A percentile compares a stretch with the other conserved stretches of the same genome.
These are phyloP conservation scores for Arachnomyces sp. DNA, from an alignment of 2,329 filamentous ascomycete genomes.

Conservation along the genomic window DNA sequence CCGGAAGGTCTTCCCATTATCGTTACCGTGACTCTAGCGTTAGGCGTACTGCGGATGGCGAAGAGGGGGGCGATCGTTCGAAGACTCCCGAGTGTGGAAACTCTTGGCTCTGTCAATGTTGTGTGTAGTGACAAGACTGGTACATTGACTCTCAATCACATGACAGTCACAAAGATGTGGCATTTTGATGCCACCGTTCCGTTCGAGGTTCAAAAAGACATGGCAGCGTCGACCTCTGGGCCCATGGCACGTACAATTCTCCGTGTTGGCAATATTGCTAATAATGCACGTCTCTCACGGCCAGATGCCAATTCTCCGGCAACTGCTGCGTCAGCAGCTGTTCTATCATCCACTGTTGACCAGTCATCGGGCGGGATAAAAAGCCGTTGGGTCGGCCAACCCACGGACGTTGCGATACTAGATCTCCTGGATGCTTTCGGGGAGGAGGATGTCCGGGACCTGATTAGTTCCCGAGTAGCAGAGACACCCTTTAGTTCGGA, in stretches of 20 bases:
- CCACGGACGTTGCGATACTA: conserved; percentile 93
- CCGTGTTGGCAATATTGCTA: conserved; percentile 91
- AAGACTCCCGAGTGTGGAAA: conserved; percentile 93
- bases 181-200: conserved; percentile 64
- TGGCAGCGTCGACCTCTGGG: conserved; percentile 52
- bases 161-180: conserved; percentile 97
- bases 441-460: conserved; percentile 83
- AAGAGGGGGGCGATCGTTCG: conserved; percentile 91
- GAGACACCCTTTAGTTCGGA: conserved; percentile 97
- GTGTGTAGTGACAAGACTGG: conserved; percentile 98
- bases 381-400: conserved; percentile 92
- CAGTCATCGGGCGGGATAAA: conserved; percentile 54
- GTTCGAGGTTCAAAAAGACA: conserved; percentile 50
- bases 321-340: conserved; percentile 64
- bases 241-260: conserved; percentile 72
- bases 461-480: conserved; percentile 69
- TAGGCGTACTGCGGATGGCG: conserved; percentile 95
- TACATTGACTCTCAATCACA: conserved; percentile 93
- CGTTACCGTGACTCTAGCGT: conserved; percentile 88
- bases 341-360: conserved; percentile 76
- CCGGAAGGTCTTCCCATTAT: conserved; percentile 96
- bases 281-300: conserved; percentile 77
- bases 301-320: conserved; percentile 62
- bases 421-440: conserved; percentile 86
- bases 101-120: conserved; percentile 97